Evolutionary conservation across 768 basidiomycete genomes (phyloP), one percentile per base, ranked within the genome.

Genomic region (Clitopilus hobsonii): DNA sequence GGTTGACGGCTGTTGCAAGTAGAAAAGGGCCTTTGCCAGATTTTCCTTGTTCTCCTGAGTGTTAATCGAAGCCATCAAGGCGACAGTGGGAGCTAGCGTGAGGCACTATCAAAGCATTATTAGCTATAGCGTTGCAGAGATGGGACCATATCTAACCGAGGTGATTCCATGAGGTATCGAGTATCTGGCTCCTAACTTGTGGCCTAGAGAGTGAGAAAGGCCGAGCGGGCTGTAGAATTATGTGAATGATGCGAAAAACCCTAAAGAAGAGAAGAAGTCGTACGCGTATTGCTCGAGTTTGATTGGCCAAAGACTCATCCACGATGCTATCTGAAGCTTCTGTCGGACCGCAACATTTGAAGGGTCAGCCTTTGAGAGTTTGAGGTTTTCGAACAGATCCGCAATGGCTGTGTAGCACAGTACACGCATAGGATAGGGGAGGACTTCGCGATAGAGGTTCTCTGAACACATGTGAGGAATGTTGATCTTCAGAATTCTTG

Each of bases 91-190:
- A 3, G 83, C 79, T 22, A 91, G 77, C 5, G 88, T 90, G 52
- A 89, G 72, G 65, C 89, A 90, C 88, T 90, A 52, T 29, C 32
- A 11, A 52, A 49, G 27, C 53, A 32, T 51, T 16, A 26, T n/a
- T n/a, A 27, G 18, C 45, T 30, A 11, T 27, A n/a, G 54, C 8
- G 2, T 22, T 22, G 52, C 5, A n/a, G 41, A 13, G 28, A 61
- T 41, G 49, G 51, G 47, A 36, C 49, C 55, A 47, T 16, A 13
- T 62, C 82, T 68, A 58, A 88, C 88, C n/a, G 89, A 90, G 3
- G 90, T 91, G 58, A 90, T 86, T 7, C 90, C 90, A 65, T 93
- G 89, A 20, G 89, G 87, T 54, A 93, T 90, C 51, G 75, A 70
- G 62, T 91, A 92, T 38, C 74, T 72, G 16, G 88, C 88, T 2